Conservation (phyloP, 257 asterid genomes). For the Nicotiana obtusifolia region DNA sequence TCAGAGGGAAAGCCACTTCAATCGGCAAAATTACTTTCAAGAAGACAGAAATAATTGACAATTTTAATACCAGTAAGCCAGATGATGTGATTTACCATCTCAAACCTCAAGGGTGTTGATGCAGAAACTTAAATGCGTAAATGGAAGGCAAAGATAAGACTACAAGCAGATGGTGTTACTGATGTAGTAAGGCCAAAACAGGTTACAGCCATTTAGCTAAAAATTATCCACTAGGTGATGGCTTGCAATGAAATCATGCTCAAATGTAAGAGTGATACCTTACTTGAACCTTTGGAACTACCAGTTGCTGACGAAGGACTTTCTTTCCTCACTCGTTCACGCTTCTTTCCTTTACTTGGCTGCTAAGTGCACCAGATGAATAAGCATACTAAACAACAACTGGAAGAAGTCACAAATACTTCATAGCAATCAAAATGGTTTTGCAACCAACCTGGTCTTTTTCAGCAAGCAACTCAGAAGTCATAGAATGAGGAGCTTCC, state of each 20-base stretch:
- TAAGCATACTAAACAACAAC: background rate
- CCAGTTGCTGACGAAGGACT: constrained; percentile 39
- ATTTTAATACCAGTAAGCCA: background rate
- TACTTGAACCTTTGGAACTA: constrained; percentile 51
- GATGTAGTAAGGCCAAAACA: background rate
- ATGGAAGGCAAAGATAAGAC: background rate
- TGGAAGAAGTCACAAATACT: background rate
- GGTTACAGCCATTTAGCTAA: background rate
- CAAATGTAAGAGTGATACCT: constrained; percentile 36
- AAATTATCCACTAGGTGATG: background rate
- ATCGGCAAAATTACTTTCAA: background rate
- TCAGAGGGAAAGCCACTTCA: background rate
- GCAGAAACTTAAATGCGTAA: background rate
- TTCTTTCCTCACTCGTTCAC: constrained; percentile 47
- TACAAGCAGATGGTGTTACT: background rate
- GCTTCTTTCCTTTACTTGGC: constrained; percentile 60
- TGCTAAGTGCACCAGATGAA: constrained; percentile 15
- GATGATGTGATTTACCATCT: background rate
- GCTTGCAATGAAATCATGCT: background rate
- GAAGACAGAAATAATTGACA: background rate
- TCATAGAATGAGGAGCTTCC: constrained; percentile 72
- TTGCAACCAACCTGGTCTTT: constrained; percentile 62
- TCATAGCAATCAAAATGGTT: background rate
- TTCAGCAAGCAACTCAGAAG: constrained; percentile 65
- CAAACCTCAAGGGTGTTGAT: background rate